Evolutionary conservation across 257 asterid species (phyloP), one percentile per base, ranked within the genome.

Genomic region (Nicotiana tomentosiformis): DNA sequence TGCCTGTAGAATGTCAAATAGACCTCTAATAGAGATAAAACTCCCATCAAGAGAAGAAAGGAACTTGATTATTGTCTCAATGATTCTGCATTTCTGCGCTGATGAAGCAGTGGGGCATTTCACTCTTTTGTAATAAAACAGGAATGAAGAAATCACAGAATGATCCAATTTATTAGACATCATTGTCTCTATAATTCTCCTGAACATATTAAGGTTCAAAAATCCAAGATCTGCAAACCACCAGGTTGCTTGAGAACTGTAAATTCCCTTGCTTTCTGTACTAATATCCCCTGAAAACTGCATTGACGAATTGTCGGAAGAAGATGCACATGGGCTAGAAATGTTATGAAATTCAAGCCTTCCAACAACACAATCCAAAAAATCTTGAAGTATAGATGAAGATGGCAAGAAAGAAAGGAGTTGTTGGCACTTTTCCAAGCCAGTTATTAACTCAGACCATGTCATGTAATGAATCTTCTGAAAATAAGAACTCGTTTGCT

Each of bases 151-250:
- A 46, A 90, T 70, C 86, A 85, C 56, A 62, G 60, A 62, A 26
- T 81, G 82, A 30, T 93, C 92, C 4, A 88, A 9, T 18, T 90
- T 87, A 23, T 62, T 82, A 1, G 86, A 80, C 60, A 83, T 62
- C 95, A 91, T 90, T 23, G 86, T 60, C 64, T 81, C 17, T 16
- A 87, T 82, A 18, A 87, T 32, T 72, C 70, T 85, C 53, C 86
- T 89, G 30, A 91, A 85, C 80, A 90, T 46, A 9, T 30, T 84
- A 55, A 87, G 7, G 78, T 68, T 87, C 77, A 91, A 55, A 82
- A 90, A 88, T 10, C 85, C 90, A 16, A 93, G 90, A 53, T 91
- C 91, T 11, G 61, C 69, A 17, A 85, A 84, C 97, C 93, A 89
- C 76, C 84, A 87, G 16, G 26, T 35, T 12, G 87, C 43, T 30